A percentile compares a stretch with the other conserved stretches of the same genome.
Evolutionary conservation across 1,139 yeast species (phyloP).

Genomic region (Sugiyamaella paludigena): DNA sequence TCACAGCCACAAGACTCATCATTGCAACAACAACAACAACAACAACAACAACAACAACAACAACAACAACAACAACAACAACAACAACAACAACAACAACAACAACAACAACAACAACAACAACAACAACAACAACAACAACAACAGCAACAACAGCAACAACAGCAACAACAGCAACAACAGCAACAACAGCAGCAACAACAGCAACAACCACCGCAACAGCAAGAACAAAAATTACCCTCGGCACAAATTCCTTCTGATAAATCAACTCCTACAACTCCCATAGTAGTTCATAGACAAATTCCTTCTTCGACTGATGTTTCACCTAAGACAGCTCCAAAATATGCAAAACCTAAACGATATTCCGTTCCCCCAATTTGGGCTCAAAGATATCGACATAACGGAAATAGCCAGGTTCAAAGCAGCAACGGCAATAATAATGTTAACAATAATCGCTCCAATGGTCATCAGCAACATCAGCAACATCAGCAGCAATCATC

Average conservation of each 20-base stretch:
- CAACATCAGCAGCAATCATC: background rate
- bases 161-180: background rate
- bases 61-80: background rate
- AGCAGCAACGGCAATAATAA: constrained; percentile 1
- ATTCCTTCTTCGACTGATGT: constrained; percentile 2
- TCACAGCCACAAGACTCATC: background rate
- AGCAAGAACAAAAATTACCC: constrained; percentile 1
- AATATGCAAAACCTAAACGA: constrained; percentile 48
- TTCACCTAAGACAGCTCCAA: constrained; percentile 8
- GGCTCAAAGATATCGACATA: constrained; percentile 67
- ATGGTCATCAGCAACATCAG: constrained; percentile 3
- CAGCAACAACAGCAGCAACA: background rate
- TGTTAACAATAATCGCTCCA: background rate
- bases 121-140: background rate
- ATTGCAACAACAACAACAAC: background rate
- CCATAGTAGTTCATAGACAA: background rate
- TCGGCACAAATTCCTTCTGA: constrained; percentile 1
- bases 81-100: background rate
- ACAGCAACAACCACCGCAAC: background rate
- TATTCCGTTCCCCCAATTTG: constrained; percentile 71
- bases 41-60: background rate
- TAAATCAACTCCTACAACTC: background rate
- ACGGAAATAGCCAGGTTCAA: background rate
- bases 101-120: background rate
- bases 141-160: background rate